A percentile compares a stretch with the other conserved stretches of the same genome.
These are phyloP conservation scores for Elsinoe fawcettii DNA, from an alignment of 2,329 filamentous ascomycete genomes.

Conservation along the genomic window DNA sequence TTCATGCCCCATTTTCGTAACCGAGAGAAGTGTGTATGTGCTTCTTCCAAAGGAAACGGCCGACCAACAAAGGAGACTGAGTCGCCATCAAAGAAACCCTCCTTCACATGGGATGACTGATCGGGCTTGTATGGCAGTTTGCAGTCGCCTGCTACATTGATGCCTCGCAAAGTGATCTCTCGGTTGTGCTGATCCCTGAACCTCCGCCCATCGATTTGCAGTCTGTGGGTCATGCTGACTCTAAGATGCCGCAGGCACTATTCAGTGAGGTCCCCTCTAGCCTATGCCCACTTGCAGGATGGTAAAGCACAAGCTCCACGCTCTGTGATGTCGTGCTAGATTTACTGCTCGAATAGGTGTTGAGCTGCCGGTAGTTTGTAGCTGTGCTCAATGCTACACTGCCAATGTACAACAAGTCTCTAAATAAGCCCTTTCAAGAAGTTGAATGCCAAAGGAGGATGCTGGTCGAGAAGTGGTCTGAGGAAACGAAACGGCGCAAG, in stretches of 20 bases:
- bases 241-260: no score
- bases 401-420: no score
- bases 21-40: slow-evolving; percentile 76
- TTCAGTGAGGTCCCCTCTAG: no score
- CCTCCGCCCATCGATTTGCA: slow-evolving; percentile 75
- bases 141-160: slow-evolving; percentile 85
- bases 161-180: slow-evolving; percentile 81
- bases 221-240: slow-evolving; percentile 58
- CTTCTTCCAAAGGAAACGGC: slow-evolving; percentile 76
- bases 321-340: no score
- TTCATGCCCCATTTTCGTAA: slow-evolving; percentile 90
- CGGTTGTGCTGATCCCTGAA: slow-evolving; percentile 78
- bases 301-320: no score
- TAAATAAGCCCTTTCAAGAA: no score
- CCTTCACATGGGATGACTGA: slow-evolving; percentile 66
- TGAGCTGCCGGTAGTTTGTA: no score
- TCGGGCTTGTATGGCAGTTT: slow-evolving; percentile 81
- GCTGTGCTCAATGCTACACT: no score
- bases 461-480: slow-evolving; percentile 1
- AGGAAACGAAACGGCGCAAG: slow-evolving; percentile 8
- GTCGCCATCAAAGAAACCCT: slow-evolving; percentile 88
- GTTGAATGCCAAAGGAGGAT: no score
- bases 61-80: slow-evolving; percentile 80
- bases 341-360: no score
- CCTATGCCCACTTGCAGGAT: no score